A percentile compares a stretch with the other conserved stretches of the same genome.
Evolutionary conservation across 1,284 basidiomycete genomes (phyloP).

Genomic region (Rhodotorula sp.): DNA sequence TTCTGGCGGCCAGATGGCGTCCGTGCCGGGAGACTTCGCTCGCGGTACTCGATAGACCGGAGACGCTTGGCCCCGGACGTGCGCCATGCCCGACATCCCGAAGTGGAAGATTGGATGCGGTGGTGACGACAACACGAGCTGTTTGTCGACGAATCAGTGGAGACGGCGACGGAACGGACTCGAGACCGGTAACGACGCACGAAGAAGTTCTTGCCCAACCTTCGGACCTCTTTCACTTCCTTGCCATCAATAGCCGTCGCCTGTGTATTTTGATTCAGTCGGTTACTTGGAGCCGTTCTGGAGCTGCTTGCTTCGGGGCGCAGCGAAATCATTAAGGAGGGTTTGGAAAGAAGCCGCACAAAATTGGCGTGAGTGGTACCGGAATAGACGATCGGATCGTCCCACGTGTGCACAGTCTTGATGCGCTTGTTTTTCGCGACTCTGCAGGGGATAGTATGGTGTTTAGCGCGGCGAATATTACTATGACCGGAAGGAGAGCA

Average conservation of each 20-base stretch:
- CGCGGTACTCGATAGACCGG: slow-evolving; percentile 62
- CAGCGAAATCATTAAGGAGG: neutral
- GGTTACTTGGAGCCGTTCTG: neutral
- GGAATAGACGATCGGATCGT: slow-evolving; percentile 69
- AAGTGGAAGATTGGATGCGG: slow-evolving; percentile 35
- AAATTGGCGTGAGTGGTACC: slow-evolving; percentile 63
- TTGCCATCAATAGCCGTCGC: slow-evolving; percentile 61
- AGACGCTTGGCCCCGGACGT: slow-evolving; percentile 63
- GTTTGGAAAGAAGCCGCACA: slow-evolving; percentile 54
- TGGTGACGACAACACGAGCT: slow-evolving; percentile 24
- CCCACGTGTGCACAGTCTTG: slow-evolving; percentile 58
- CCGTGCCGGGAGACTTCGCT: slow-evolving; percentile 53
- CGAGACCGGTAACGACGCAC: slow-evolving; percentile 35
- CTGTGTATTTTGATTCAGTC: slow-evolving; percentile 49
- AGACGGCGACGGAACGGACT: neutral
- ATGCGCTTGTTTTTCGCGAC: slow-evolving; percentile 62
- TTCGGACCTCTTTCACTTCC: slow-evolving; percentile 59
- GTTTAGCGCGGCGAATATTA: too few relatives aligned
- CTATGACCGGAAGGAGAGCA: too few relatives aligned
- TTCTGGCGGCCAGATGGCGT: slow-evolving; percentile 67
- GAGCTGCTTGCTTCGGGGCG: too few relatives aligned
- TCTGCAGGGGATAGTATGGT: slow-evolving; percentile 1
- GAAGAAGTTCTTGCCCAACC: slow-evolving; percentile 67
- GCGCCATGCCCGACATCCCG: slow-evolving; percentile 42
- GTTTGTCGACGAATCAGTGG: neutral